phyloP scores from a whole-genome alignment of 306 rosid genomes.

The Leucaena leucocephala region DNA sequence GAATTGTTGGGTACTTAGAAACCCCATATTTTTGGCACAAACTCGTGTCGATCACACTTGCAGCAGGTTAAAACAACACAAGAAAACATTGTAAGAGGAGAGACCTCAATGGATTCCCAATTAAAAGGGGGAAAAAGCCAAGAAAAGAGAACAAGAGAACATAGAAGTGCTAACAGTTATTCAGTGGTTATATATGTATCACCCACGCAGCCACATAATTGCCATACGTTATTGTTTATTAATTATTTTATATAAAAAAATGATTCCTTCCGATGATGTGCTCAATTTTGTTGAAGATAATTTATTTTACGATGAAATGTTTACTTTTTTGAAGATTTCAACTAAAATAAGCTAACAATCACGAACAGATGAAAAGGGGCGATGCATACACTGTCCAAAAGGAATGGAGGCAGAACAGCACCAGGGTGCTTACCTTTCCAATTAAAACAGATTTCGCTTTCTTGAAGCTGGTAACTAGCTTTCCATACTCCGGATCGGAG shows the following conservation, averaged over 20 bases:
- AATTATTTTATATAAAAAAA: neutral
- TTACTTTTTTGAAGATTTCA: neutral
- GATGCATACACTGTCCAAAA: conserved; percentile 7
- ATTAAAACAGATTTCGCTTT: conserved; percentile 77
- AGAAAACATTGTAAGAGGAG: conserved; percentile 3
- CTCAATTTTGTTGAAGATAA: neutral
- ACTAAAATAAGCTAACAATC: conserved; percentile 7
- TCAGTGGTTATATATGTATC: neutral
- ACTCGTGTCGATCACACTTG: conserved; percentile 61
- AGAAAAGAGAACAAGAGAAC: conserved; percentile 15
- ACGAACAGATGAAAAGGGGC: conserved; percentile 10
- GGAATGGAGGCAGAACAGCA: conserved; percentile 19
- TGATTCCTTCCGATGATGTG: neutral
- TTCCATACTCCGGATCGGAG: conserved; percentile 89
- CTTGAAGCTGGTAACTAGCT: conserved; percentile 81
- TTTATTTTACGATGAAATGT: neutral
- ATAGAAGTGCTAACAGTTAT: conserved; percentile 1
- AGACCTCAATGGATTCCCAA: conserved; percentile 11
- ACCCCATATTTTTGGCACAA: conserved; percentile 49
- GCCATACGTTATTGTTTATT: neutral
- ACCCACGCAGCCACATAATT: neutral
- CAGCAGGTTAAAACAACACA: conserved; percentile 15
- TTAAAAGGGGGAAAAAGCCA: too few relatives aligned
- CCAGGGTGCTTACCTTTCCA: conserved; percentile 67
- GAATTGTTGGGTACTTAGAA: conserved; percentile 85